A percentile compares a stretch with the other conserved stretches of the same genome.
These are phyloP conservation scores for Sphaerosporella brunnea DNA, from an alignment of 495 filamentous ascomycete genomes.

Conservation along the genomic window DNA sequence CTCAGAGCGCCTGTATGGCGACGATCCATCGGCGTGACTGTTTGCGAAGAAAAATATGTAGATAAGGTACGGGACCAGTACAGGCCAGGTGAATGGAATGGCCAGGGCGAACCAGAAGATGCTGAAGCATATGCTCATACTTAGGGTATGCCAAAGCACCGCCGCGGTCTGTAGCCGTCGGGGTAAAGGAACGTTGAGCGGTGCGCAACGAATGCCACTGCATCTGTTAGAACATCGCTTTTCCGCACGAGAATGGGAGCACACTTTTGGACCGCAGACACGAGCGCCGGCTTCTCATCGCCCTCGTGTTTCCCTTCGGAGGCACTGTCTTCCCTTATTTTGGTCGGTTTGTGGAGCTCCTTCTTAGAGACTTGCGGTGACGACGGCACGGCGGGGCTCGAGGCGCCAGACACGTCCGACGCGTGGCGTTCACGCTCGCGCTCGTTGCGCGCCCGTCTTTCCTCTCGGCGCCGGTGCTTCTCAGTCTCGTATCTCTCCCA, in stretches of 20 bases:
- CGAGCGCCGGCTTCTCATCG: background rate
- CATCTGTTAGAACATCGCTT: background rate
- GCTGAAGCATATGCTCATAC: slow-evolving; percentile 55
- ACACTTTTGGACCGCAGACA: background rate
- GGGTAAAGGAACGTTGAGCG: slow-evolving; percentile 67
- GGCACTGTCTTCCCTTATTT: background rate
- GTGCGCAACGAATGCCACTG: slow-evolving; percentile 61
- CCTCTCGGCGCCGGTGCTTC: background rate
- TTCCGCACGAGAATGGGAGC: background rate
- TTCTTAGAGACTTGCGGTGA: too few relatives aligned
- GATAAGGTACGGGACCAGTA: slow-evolving; percentile 78
- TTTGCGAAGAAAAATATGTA: slow-evolving; percentile 62
- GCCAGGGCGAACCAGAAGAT: slow-evolving; percentile 80
- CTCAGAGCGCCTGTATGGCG: slow-evolving; percentile 48
- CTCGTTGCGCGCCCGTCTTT: background rate
- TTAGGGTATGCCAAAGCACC: slow-evolving; percentile 71
- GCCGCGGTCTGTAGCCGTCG: slow-evolving; percentile 73
- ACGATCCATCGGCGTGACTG: slow-evolving; percentile 51
- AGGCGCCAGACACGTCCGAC: background rate
- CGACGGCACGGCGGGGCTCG: background rate
- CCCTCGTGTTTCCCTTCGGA: background rate
- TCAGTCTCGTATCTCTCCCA: slow-evolving; percentile 1
- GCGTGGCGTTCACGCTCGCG: background rate
- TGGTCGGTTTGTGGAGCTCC: too few relatives aligned
- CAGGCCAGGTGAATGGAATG: slow-evolving; percentile 77